Conservation (phyloP, 805 yeast genomes). For the Starmerella ratchasimensis region DNA sequence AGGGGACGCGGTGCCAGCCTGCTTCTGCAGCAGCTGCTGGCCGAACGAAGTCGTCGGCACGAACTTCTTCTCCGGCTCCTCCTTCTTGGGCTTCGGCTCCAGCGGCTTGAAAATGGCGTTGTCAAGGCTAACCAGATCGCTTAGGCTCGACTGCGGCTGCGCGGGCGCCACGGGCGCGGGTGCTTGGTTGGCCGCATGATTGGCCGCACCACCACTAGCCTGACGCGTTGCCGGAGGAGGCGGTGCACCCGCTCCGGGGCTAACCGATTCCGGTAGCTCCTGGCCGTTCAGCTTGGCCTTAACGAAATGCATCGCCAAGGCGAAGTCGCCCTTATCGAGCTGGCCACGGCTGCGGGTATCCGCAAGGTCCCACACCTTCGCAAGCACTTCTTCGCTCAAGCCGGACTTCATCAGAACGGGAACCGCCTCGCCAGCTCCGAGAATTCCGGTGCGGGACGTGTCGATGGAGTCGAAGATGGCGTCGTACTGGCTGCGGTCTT, state of each 20-base stretch:
- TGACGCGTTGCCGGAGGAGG: neutral
- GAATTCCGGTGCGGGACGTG: slow-evolving; percentile 42
- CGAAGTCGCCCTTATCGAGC: slow-evolving; percentile 69
- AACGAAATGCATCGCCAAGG: slow-evolving; percentile 85
- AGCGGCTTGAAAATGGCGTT: slow-evolving; percentile 18
- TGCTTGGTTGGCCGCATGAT: neutral
- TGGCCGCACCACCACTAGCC: neutral
- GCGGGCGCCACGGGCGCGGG: no score
- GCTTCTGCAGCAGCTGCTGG: slow-evolving; percentile 45
- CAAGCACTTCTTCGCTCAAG: slow-evolving; percentile 69
- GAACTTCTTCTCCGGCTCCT: slow-evolving; percentile 29
- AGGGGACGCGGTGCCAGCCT: neutral
- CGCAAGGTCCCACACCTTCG: slow-evolving; percentile 87
- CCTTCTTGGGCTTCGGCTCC: slow-evolving; percentile 13
- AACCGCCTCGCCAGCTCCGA: slow-evolving; percentile 73
- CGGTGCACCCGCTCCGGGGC: slow-evolving; percentile 14
- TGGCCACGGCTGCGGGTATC: slow-evolving; percentile 77
- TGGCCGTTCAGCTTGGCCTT: slow-evolving; percentile 70
- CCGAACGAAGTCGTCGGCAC: slow-evolving; percentile 82
- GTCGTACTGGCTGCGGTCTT: slow-evolving; percentile 66
- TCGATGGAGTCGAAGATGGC: slow-evolving; percentile 68
- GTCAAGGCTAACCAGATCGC: slow-evolving; percentile 23
- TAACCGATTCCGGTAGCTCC: slow-evolving; percentile 48
- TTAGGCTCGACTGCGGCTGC: no score
- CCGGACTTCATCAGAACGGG: slow-evolving; percentile 79